These are phyloP conservation scores for Hypocreales sp. DNA, from an alignment of 2,329 filamentous ascomycete genomes.

Conservation along the genomic window DNA sequence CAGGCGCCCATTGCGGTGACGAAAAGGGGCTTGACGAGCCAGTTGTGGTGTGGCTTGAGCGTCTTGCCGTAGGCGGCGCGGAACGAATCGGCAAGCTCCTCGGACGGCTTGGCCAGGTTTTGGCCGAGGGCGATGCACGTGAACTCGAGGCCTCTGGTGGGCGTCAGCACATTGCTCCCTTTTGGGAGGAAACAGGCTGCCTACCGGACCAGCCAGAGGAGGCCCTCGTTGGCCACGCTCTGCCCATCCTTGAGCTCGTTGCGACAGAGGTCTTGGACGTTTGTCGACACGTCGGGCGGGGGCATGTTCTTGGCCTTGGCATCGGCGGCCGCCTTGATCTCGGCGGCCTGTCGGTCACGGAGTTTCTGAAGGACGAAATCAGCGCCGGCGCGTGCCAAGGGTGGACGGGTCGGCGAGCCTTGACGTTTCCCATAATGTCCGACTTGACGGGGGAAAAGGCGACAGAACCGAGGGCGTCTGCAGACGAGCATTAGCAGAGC, in stretches of 20 bases:
- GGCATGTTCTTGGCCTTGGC: too few species aligned
- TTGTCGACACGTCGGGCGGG: conserved; percentile 64
- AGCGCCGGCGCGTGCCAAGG: background rate
- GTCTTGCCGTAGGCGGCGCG: conserved; percentile 69
- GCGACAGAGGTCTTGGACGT: conserved; percentile 67
- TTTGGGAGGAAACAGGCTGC: conserved; percentile 7
- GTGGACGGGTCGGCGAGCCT: conserved; percentile 34
- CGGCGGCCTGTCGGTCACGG: conserved; percentile 65
- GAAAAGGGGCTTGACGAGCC: conserved; percentile 85
- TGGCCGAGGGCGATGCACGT: conserved; percentile 69
- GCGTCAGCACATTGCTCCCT: background rate
- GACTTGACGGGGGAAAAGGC: conserved; percentile 85
- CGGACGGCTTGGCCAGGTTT: conserved; percentile 50
- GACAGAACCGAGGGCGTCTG: conserved; percentile 49
- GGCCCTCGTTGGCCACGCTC: conserved; percentile 74
- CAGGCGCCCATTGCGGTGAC: conserved; percentile 83
- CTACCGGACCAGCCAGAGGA: conserved; percentile 82
- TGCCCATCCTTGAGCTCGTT: conserved; percentile 87
- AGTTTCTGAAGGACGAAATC: conserved; percentile 51
- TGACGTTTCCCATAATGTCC: conserved; percentile 84
- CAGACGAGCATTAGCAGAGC: background rate
- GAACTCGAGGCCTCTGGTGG: conserved; percentile 73
- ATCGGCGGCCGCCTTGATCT: too few species aligned
- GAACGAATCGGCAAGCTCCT: conserved; percentile 82
- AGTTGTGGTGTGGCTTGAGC: conserved; percentile 82